Conservation (phyloP, 768 basidiomycete genomes). For the Astraeus odoratus region DNA sequence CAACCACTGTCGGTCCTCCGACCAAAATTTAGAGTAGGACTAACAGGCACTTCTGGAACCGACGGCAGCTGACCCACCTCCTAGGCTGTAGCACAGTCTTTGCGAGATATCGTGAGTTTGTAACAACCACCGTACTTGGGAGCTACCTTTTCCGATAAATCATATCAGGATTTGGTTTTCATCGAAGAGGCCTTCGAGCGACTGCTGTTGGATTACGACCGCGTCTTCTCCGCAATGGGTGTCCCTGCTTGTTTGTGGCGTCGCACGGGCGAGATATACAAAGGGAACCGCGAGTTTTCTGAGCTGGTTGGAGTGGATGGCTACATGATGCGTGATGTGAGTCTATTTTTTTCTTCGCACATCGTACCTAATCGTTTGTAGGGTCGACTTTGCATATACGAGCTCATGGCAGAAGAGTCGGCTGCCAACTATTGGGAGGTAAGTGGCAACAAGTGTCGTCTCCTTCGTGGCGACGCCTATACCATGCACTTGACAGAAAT, state of each 20-base stretch:
- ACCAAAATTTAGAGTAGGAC: conserved; percentile 74
- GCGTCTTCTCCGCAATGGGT: conserved; percentile 91
- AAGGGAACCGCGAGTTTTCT: conserved; percentile 93
- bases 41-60: neutral
- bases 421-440: conserved; percentile 99
- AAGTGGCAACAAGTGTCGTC: conserved; percentile 10
- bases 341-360: conserved; percentile 14
- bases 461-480: neutral
- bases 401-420: conserved; percentile 95
- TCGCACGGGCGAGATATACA: conserved; percentile 97
- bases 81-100: conserved; percentile 75
- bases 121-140: neutral
- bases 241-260: conserved; percentile 97
- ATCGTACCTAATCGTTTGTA: conserved; percentile 20
- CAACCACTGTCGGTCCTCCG: conserved; percentile 81
- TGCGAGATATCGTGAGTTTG: conserved; percentile 64
- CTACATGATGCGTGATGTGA: conserved; percentile 79
- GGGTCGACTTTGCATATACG: conserved; percentile 93
- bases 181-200: conserved; percentile 98
- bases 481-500: conserved; percentile 57
- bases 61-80: neutral
- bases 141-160: neutral
- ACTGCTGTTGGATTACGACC: conserved; percentile 89
- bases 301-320: conserved; percentile 85
- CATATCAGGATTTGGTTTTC: conserved; percentile 78